Evolutionary conservation across 1,284 basidiomycete species (phyloP), one percentile per base, ranked within the genome.

Genomic region (Porogramme epimiltina): DNA sequence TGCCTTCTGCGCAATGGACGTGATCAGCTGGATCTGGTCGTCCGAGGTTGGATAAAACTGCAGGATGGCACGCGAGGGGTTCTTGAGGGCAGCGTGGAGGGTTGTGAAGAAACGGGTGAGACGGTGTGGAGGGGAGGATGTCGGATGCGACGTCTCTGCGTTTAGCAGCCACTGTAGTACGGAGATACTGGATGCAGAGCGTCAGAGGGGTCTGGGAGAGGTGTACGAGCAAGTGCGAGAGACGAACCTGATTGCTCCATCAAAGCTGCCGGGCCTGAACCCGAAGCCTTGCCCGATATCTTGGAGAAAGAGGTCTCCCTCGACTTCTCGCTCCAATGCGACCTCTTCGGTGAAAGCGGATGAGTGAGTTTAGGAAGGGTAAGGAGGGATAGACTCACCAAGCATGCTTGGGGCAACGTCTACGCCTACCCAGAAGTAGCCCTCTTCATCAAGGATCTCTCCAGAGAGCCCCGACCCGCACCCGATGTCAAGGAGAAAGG

Each of bases 131-230:
- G 97, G 97, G 2, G 95, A 96, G 51, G 89, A 91, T 19, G 89
- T 90, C 31, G 94, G 91, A 57, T 93, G 86, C 3, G 91, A 88
- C 24, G 93, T 90, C 70, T 99, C 97, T 36, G 97, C 96, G 69
- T 99, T 99, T 55, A 98, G 82, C 0, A 99, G 81, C 97, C 97
- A 99, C 74, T 99, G 97, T 2, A 99, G 79, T 22, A 98, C 97
- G 19, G 97, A 99, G 66, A 99, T 93, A 66, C 95, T 97, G 62
- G 15, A 45, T 31, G 36, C 20, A 42, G n/a, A 36, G 39, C 23
- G 3, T 23, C n/a, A 37, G 34, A 31, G 28, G 28, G 28, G 28
- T 31, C 8, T 31, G 6, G 8, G 13, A 13, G 28, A 31, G 13
- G 13, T 31, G 8, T 31, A 31, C 28, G 13, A 13, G 13, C 28